These are phyloP conservation scores for Blastocystis sp. DNA, from an alignment of 352 stramenopile species.

Conservation along the genomic window DNA sequence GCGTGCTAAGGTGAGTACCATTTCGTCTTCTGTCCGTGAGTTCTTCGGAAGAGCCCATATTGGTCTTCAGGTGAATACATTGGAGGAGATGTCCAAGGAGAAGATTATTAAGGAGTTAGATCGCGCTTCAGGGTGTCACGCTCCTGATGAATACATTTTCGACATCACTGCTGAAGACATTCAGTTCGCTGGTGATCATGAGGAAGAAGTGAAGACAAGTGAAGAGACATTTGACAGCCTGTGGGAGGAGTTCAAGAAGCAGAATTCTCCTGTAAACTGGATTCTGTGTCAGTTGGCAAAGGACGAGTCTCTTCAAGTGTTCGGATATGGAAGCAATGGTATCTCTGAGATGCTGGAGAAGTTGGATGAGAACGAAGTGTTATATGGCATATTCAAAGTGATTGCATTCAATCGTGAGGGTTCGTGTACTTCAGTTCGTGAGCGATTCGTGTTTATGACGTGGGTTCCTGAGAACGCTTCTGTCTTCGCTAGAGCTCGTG, in stretches of 20 bases:
- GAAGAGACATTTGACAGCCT: conserved; percentile 7
- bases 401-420: conserved; percentile 34
- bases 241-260: conserved; percentile 60
- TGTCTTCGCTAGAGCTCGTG: not conserved
- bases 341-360: conserved; percentile 10
- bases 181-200: not conserved
- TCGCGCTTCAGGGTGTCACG: conserved; percentile 1
- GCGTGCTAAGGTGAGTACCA: conserved; percentile 45
- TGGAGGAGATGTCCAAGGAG: conserved; percentile 60
- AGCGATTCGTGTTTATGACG: not conserved
- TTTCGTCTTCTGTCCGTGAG: conserved; percentile 12
- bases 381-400: conserved; percentile 58
- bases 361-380: conserved; percentile 33
- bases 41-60: conserved; percentile 58
- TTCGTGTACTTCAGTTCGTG: not conserved
- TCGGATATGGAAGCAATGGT: conserved; percentile 44
- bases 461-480: not conserved
- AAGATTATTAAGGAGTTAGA: conserved; percentile 32
- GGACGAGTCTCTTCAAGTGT: conserved; percentile 27
- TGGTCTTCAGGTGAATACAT: conserved; percentile 42
- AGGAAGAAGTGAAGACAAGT: conserved; percentile 32
- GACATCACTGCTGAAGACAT: conserved; percentile 53
- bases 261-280: conserved; percentile 35
- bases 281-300: conserved; percentile 48
- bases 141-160: conserved; percentile 50